Percentiles rank a stretch among this genome's conserved stretches.
Conservation (phyloP, 2,329 filamentous ascomycete genomes). For the Alternaria sp. region DNA sequence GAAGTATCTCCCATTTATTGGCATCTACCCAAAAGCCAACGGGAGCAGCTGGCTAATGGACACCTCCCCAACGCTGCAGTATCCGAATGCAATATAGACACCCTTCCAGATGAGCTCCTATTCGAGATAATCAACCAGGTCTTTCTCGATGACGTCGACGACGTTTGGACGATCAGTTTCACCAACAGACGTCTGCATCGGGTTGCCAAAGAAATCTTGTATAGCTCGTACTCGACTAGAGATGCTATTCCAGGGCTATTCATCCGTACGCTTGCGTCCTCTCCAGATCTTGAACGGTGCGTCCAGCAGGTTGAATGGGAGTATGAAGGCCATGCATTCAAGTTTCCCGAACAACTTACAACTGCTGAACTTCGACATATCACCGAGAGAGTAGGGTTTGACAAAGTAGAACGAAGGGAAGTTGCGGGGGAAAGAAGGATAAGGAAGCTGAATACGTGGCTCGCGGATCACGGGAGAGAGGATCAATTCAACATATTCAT, state of each 20-base stretch:
- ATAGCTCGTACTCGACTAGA: background rate
- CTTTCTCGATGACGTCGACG: background rate
- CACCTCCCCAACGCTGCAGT: background rate
- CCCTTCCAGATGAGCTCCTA: conserved; percentile 13
- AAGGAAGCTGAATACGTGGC: background rate
- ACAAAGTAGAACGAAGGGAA: background rate
- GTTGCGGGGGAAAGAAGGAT: background rate
- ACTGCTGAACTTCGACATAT: background rate
- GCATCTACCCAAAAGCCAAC: background rate
- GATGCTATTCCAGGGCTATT: conserved; percentile 4
- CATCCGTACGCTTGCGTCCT: conserved; percentile 14
- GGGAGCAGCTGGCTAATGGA: background rate
- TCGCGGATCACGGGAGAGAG: background rate
- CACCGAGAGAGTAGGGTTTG: background rate
- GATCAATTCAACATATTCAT: background rate
- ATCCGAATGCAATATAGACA: background rate
- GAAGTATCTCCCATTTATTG: too few relatives aligned
- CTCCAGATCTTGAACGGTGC: background rate
- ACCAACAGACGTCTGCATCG: conserved; percentile 7
- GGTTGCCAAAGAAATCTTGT: conserved; percentile 6
- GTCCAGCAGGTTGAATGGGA: conserved; percentile 7
- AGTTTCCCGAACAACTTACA: background rate
- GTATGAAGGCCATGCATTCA: background rate
- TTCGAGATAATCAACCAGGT: conserved; percentile 8
- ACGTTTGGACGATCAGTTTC: background rate